A percentile compares a stretch with the other conserved stretches of the same genome.
phyloP scores from a whole-genome alignment of 2,329 filamentous ascomycete species.

The Cladobotryum protrusum region DNA sequence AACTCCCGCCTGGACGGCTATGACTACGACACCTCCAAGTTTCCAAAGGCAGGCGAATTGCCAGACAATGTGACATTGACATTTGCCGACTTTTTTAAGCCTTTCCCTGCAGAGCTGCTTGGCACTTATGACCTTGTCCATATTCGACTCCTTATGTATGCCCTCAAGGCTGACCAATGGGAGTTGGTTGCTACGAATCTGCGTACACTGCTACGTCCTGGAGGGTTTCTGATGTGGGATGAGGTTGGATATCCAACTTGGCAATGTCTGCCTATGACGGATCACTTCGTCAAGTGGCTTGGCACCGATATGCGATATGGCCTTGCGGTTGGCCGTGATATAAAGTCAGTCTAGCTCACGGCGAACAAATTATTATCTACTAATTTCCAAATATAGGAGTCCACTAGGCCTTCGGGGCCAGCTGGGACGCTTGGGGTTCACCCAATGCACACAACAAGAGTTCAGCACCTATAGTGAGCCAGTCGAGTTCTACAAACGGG shows the following conservation, averaged over 20 bases:
- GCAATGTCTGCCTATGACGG: background rate
- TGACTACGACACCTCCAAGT: slow-evolving; percentile 17
- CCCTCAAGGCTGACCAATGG: slow-evolving; percentile 14
- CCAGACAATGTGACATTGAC: slow-evolving; percentile 11
- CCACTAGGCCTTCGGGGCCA: background rate
- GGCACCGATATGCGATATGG: background rate
- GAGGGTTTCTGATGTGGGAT: slow-evolving; percentile 15
- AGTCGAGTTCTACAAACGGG: background rate
- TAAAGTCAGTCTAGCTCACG: background rate
- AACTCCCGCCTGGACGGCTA: slow-evolving; percentile 13
- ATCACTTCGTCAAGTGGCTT: background rate
- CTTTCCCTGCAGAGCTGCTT: slow-evolving; percentile 10
- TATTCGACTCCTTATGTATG: slow-evolving; percentile 10
- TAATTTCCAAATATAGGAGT: background rate
- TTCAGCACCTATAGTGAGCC: background rate
- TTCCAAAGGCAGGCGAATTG: slow-evolving; percentile 8
- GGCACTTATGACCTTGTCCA: slow-evolving; percentile 15
- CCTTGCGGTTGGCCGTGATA: background rate
- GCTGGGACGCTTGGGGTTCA: background rate
- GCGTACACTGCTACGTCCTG: slow-evolving; percentile 9
- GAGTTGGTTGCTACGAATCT: slow-evolving; percentile 6
- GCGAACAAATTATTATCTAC: background rate
- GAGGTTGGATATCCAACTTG: slow-evolving; percentile 2
- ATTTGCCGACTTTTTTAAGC: slow-evolving; percentile 8
- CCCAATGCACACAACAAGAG: background rate